A percentile compares a stretch with the other conserved stretches of the same genome.
Evolutionary conservation across 148 eudicot genomes (phyloP).

Genomic region (Persicaria tinctoria): DNA sequence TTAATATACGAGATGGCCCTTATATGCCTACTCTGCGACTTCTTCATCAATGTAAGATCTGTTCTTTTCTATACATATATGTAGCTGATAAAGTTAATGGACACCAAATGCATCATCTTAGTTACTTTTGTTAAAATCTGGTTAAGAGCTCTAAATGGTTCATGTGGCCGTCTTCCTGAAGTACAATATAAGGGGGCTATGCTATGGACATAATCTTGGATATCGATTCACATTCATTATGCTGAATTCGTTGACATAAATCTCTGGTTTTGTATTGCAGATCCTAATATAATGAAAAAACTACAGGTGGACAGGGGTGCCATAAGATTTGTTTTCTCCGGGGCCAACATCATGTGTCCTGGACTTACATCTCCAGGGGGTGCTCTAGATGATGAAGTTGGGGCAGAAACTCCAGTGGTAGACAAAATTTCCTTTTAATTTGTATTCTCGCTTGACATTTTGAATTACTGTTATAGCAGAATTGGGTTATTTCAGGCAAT

Average conservation of each 20-base stretch:
- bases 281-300: slow-evolving; percentile 88
- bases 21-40: slow-evolving; percentile 97
- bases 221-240: too few relatives aligned
- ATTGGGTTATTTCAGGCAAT: slow-evolving; percentile 49
- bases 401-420: slow-evolving; percentile 87
- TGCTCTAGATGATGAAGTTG: slow-evolving; percentile 85
- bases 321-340: slow-evolving; percentile 81
- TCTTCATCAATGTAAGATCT: slow-evolving; percentile 86
- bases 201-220: too few relatives aligned
- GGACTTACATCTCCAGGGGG: slow-evolving; percentile 99
- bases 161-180: background rate
- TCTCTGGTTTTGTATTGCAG: slow-evolving; percentile 30
- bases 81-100: background rate
- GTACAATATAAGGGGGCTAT: too few relatives aligned
- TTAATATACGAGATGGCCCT: slow-evolving; percentile 96
- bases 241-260: background rate
- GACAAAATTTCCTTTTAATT: background rate
- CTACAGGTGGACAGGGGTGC: slow-evolving; percentile 99
- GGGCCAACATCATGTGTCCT: slow-evolving; percentile 99
- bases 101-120: background rate
- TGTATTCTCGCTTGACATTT: background rate
- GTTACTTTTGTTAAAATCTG: background rate
- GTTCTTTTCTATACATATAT: background rate
- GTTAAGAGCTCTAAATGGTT: background rate
- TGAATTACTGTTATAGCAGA: background rate